Conservation (phyloP, 1,284 basidiomycete species). For the Trametes sp. region DNA sequence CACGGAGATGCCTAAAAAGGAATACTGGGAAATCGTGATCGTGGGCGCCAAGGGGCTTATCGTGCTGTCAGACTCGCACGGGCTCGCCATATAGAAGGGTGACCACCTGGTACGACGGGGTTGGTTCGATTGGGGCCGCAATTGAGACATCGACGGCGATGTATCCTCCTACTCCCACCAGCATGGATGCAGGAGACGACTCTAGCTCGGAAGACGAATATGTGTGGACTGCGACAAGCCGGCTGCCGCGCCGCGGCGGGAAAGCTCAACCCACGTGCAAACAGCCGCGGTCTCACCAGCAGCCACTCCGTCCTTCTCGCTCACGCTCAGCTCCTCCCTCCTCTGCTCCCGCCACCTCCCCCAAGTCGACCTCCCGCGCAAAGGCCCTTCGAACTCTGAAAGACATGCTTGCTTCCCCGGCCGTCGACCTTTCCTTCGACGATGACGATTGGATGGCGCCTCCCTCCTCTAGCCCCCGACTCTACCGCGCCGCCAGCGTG, state of each 20-base stretch:
- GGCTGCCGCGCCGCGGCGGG: slow-evolving; percentile 36
- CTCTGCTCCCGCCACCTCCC: slow-evolving; percentile 33
- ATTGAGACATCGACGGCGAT: slow-evolving; percentile 22
- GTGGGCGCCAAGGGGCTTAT: slow-evolving; percentile 25
- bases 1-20: slow-evolving; percentile 4
- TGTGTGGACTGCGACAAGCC: slow-evolving; percentile 40
- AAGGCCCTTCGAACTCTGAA: slow-evolving; percentile 28
- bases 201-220: slow-evolving; percentile 41
- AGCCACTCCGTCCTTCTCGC: slow-evolving; percentile 37
- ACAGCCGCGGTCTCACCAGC: slow-evolving; percentile 32
- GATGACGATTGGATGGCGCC: slow-evolving; percentile 60
- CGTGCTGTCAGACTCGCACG: slow-evolving; percentile 16
- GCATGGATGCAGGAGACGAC: slow-evolving; percentile 35
- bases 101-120: slow-evolving; percentile 22
- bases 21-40: slow-evolving; percentile 1
- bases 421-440: slow-evolving; percentile 67
- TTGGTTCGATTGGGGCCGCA: slow-evolving; percentile 18
- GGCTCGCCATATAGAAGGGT: slow-evolving; percentile 24
- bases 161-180: slow-evolving; percentile 25
- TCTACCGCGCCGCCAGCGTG: slow-evolving; percentile 70
- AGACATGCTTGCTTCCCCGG: slow-evolving; percentile 64
- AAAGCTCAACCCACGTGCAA: slow-evolving; percentile 34
- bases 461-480: slow-evolving; percentile 45
- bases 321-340: slow-evolving; percentile 44
- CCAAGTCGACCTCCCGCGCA: slow-evolving; percentile 25